These are phyloP conservation scores for Pyrrhoderma lamaoense DNA, from an alignment of 1,284 basidiomycete species.

Conservation along the genomic window DNA sequence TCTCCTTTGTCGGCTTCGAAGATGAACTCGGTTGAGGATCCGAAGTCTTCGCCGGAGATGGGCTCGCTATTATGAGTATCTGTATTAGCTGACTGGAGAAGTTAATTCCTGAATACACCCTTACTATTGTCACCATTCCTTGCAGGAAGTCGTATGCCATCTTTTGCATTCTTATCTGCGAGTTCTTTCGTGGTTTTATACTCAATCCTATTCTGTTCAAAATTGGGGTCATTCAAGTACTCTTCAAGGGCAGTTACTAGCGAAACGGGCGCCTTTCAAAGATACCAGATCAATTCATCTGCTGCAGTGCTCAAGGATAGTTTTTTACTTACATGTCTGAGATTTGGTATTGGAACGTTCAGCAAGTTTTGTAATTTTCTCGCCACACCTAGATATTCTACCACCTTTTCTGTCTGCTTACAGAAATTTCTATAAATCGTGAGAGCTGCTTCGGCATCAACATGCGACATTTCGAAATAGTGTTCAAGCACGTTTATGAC, in stretches of 20 bases:
- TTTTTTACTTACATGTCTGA: constrained; percentile 74
- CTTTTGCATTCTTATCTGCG: constrained; percentile 47
- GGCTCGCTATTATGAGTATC: constrained; percentile 20
- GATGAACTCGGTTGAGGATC: constrained; percentile 23
- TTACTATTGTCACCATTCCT: constrained; percentile 18
- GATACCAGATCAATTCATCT: too few relatives aligned
- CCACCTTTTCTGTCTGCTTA: constrained; percentile 88
- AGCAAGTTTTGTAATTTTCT: constrained; percentile 88
- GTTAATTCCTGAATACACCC: constrained; percentile 19
- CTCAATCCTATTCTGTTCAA: constrained; percentile 89
- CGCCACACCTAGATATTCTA: constrained; percentile 91
- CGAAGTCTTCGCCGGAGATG: constrained; percentile 20
- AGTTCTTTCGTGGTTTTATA: constrained; percentile 84
- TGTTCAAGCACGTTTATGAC: constrained; percentile 97
- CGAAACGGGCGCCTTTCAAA: constrained; percentile 78
- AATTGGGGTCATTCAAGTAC: constrained; percentile 92
- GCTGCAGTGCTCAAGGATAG: background rate
- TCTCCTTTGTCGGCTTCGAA: constrained; percentile 19
- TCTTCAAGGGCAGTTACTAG: constrained; percentile 91
- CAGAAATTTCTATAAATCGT: constrained; percentile 92
- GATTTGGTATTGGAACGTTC: constrained; percentile 89
- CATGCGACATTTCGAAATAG: constrained; percentile 97
- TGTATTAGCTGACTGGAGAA: constrained; percentile 17
- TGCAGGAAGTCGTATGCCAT: constrained; percentile 26
- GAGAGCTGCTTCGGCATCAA: constrained; percentile 84